Evolutionary conservation across 2,329 filamentous ascomycete genomes (phyloP).

Genomic region (Erysiphe neolycopersici): DNA sequence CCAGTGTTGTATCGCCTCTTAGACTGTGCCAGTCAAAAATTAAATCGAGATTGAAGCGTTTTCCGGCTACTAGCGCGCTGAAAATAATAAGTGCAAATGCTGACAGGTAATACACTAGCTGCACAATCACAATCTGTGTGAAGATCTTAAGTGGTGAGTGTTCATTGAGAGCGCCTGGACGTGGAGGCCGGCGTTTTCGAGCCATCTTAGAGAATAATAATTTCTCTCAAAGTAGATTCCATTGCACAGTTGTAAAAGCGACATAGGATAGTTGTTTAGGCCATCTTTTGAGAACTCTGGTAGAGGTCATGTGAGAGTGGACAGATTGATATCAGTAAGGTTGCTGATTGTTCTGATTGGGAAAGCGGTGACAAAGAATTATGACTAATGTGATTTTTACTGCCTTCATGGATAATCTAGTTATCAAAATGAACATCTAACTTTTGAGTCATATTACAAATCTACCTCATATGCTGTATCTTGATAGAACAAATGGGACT

Average conservation of each 20-base stretch:
- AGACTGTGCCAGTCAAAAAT: constrained; percentile 36
- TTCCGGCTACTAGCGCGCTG: constrained; percentile 37
- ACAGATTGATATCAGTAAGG: too few relatives aligned
- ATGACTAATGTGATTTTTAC: neutral
- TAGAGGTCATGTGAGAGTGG: too few relatives aligned
- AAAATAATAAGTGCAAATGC: constrained; percentile 37
- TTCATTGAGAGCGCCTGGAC: constrained; percentile 37
- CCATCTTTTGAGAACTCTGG: too few relatives aligned
- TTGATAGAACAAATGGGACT: constrained; percentile 19
- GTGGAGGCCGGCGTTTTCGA: constrained; percentile 30
- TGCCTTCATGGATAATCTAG: too few relatives aligned
- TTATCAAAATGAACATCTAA: too few relatives aligned
- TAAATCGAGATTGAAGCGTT: constrained; percentile 27
- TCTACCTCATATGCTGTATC: neutral
- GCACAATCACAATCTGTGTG: constrained; percentile 36
- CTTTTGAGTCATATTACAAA: neutral
- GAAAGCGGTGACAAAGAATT: neutral
- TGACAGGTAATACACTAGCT: constrained; percentile 34
- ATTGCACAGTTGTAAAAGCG: neutral
- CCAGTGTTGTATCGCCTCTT: constrained; percentile 38
- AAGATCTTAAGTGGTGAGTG: constrained; percentile 40
- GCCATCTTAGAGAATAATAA: constrained; percentile 7
- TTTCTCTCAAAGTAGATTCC: neutral
- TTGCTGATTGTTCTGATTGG: too few relatives aligned
- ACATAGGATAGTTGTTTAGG: too few relatives aligned